These are phyloP conservation scores for Pseudogymnoascus pannorum DNA, from an alignment of 2,329 filamentous ascomycete species.

Conservation along the genomic window DNA sequence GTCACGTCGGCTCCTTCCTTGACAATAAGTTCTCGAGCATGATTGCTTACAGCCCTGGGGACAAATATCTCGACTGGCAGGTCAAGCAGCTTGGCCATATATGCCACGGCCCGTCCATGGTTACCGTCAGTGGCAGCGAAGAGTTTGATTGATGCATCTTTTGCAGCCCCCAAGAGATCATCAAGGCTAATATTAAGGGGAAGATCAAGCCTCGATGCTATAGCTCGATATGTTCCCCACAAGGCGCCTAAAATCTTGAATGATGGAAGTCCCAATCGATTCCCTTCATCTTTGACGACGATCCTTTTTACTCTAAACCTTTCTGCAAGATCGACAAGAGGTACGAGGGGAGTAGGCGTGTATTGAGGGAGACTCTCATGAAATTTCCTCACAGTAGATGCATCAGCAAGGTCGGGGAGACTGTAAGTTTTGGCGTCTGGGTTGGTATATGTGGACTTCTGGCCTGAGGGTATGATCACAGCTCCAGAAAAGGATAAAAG, in stretches of 20 bases:
- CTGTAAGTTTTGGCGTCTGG: not conserved
- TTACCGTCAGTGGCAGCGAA: constrained; percentile 70
- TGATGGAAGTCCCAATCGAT: constrained; percentile 59
- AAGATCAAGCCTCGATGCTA: constrained; percentile 35
- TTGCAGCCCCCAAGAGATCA: constrained; percentile 33
- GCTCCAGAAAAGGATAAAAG: not conserved
- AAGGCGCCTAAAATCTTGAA: constrained; percentile 79
- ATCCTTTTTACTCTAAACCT: constrained; percentile 51
- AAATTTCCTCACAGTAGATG: constrained; percentile 32
- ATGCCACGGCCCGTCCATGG: constrained; percentile 64
- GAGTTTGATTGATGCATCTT: constrained; percentile 34
- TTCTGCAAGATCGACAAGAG: constrained; percentile 46
- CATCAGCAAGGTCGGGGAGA: not conserved
- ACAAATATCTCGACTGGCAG: constrained; percentile 55
- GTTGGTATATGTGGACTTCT: not conserved
- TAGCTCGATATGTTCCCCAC: constrained; percentile 54
- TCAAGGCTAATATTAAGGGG: constrained; percentile 28
- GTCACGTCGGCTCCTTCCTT: constrained; percentile 56
- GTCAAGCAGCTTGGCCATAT: constrained; percentile 55
- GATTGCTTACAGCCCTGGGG: constrained; percentile 47
- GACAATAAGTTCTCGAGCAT: constrained; percentile 47
- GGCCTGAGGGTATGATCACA: not conserved
- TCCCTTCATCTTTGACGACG: constrained; percentile 64
- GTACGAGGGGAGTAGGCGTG: constrained; percentile 45
- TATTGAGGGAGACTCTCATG: constrained; percentile 53